A percentile compares a stretch with the other conserved stretches of the same genome.
phyloP scores from a whole-genome alignment of 148 eudicot genomes.

The Salicornia ramosissima region DNA sequence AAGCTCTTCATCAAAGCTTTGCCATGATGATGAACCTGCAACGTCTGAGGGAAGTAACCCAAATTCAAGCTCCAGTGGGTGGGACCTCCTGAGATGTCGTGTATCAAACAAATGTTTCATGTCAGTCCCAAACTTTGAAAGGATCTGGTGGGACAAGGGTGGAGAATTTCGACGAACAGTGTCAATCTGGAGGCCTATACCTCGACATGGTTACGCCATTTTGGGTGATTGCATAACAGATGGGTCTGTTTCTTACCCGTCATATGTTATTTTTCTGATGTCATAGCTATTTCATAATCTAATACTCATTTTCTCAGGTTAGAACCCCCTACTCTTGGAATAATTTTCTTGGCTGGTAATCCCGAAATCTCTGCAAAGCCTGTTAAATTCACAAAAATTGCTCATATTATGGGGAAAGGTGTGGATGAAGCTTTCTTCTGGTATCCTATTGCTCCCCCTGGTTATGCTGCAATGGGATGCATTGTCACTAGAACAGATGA shows the following conservation, averaged over 20 bases:
- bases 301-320: slow-evolving; percentile 49
- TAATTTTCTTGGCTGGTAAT: slow-evolving; percentile 71
- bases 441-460: slow-evolving; percentile 97
- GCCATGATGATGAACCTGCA: slow-evolving; percentile 27
- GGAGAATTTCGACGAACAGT: slow-evolving; percentile 83
- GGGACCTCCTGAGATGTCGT: slow-evolving; percentile 85
- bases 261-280: not conserved
- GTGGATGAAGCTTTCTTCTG: slow-evolving; percentile 89
- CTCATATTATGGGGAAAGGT: slow-evolving; percentile 68
- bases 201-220: slow-evolving; percentile 79
- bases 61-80: slow-evolving; percentile 57
- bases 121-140: slow-evolving; percentile 86
- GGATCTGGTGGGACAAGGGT: slow-evolving; percentile 99
- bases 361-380: slow-evolving; percentile 88
- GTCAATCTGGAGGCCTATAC: slow-evolving; percentile 93
- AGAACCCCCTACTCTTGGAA: slow-evolving; percentile 94
- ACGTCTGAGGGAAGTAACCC: slow-evolving; percentile 36
- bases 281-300: not conserved
- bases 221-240: slow-evolving; percentile 94
- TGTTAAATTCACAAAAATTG: slow-evolving; percentile 80
- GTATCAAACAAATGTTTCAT: slow-evolving; percentile 55
- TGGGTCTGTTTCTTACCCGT: slow-evolving; percentile 49
- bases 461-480: slow-evolving; percentile 92
- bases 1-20: slow-evolving; percentile 36
- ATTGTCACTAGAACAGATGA: slow-evolving; percentile 73